Evolutionary conservation across 768 basidiomycete species (phyloP), one percentile per base, ranked within the genome.

Genomic region (Collybia sp.): DNA sequence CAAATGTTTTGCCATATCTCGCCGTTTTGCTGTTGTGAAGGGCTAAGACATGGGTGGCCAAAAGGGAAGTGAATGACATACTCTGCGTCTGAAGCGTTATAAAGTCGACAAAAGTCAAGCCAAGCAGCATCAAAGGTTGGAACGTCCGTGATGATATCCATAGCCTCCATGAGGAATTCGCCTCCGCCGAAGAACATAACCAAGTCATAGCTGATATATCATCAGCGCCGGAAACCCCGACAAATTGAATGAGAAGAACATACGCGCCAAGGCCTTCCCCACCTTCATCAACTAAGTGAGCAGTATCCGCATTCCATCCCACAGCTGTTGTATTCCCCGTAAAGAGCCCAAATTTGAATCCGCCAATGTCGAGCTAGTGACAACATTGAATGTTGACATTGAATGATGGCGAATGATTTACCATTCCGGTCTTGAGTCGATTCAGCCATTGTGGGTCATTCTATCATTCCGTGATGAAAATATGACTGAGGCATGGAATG

Each of bases 141-240:
- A 42, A 62, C 67, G 48, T 69, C 65, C 0, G 58, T 64, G 30
- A 68, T 65, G 11, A 68, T 40, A 30, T 68, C 66, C 65, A 68
- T 65, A n/a, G 58, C 59, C 42, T 70, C 68, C 67, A 70, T 70
- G 20, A 68, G 45, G 43, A 70, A 64, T 47, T 68, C 68, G 11
- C 67, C 66, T 4, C 66, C 68, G 16, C 65, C 66, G 32, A 66
- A 67, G 8, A 66, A 45, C 66, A 67, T 67, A 17, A 56, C 62
- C 30, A 66, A 45, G 44, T 64, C 58, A 43, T 67, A 65, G 1
- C 65, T 67, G 40, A 6, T 36, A 30, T 44, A 37, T 3, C 45
- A 44, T 42, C 0, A 46, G 34, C 16, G n/a, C n/a, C n/a, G 34
- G n/a, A 16, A 2, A n/a, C 9, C 25, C 37, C 36, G 12, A 36